Evolutionary conservation across 805 yeast species (phyloP).

Genomic region (Barnettozyma californica): DNA sequence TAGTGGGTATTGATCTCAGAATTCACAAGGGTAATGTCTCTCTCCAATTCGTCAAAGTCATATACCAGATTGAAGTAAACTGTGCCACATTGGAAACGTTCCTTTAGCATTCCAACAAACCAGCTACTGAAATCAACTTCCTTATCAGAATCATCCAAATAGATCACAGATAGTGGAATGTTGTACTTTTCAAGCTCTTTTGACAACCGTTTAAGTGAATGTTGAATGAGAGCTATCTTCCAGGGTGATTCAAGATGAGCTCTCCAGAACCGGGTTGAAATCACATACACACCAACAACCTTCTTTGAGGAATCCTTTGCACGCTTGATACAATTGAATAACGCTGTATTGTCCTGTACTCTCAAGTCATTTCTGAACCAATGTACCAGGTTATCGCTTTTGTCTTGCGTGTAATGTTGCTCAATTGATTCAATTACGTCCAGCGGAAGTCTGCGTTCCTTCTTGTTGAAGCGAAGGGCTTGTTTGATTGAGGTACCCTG

Average conservation of each 20-base stretch:
- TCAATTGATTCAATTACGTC: conserved; percentile 3
- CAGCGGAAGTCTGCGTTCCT: conserved; percentile 10
- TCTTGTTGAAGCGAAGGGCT: conserved; percentile 13
- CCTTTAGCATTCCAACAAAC: conserved; percentile 17
- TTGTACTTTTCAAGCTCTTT: conserved; percentile 28
- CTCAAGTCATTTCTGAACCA: conserved; percentile 46
- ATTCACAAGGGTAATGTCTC: conserved; percentile 26
- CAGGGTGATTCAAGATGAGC: conserved; percentile 40
- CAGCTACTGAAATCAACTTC: conserved; percentile 17
- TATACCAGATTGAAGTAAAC: conserved; percentile 30
- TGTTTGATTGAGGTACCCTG: conserved; percentile 2
- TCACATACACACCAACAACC: conserved; percentile 37
- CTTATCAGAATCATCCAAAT: conserved; percentile 16
- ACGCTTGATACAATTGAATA: conserved; percentile 31
- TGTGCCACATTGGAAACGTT: conserved; percentile 10
- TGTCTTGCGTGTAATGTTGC: not conserved
- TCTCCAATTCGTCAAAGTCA: conserved; percentile 31
- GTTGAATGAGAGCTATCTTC: conserved; percentile 35
- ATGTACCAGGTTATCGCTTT: conserved; percentile 30
- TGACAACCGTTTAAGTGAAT: conserved; percentile 29
- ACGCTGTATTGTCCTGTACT: conserved; percentile 37
- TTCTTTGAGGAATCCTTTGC: conserved; percentile 29
- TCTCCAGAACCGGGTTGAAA: conserved; percentile 35
- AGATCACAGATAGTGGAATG: conserved; percentile 32
- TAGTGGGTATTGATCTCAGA: conserved; percentile 13